Evolutionary conservation across 2,329 filamentous ascomycete species (phyloP).

Genomic region (Colletotrichum truncatum): DNA sequence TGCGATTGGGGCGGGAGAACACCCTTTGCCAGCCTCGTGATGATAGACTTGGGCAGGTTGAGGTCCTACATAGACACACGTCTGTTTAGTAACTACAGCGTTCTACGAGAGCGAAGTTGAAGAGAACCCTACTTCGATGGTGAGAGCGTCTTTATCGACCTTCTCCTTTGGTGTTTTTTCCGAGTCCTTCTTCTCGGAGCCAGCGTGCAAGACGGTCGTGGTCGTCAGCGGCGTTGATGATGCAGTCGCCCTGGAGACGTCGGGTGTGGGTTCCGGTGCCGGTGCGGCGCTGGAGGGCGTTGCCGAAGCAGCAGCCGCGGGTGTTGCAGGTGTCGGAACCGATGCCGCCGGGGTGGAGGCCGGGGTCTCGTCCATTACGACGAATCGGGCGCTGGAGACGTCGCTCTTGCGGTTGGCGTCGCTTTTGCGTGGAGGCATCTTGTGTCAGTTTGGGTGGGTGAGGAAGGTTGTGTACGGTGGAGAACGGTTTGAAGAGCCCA

Average conservation of each 20-base stretch:
- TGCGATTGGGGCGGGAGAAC: conserved; percentile 83
- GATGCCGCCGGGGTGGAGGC: conserved; percentile 28
- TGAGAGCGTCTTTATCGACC: conserved; percentile 49
- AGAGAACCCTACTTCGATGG: conserved; percentile 67
- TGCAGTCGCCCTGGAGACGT: conserved; percentile 25
- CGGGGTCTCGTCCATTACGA: conserved; percentile 51
- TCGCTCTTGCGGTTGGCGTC: conserved; percentile 56
- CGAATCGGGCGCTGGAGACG: conserved; percentile 55
- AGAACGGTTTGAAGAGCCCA: neutral
- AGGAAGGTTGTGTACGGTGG: neutral
- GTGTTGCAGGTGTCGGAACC: conserved; percentile 9
- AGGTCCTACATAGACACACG: conserved; percentile 77
- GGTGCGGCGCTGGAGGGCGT: conserved; percentile 31
- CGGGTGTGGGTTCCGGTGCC: neutral
- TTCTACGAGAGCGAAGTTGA: no score
- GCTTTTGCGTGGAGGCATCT: conserved; percentile 67
- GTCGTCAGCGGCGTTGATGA: conserved; percentile 10
- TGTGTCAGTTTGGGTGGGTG: neutral
- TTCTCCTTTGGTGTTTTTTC: conserved; percentile 39
- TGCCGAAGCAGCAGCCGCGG: conserved; percentile 35
- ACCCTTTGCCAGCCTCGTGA: conserved; percentile 81
- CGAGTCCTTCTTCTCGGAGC: conserved; percentile 34
- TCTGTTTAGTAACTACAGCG: neutral
- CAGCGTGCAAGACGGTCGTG: neutral
- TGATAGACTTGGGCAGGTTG: conserved; percentile 81